phyloP scores from a whole-genome alignment of 768 basidiomycete genomes.

The Psilocybe tampanensis region DNA sequence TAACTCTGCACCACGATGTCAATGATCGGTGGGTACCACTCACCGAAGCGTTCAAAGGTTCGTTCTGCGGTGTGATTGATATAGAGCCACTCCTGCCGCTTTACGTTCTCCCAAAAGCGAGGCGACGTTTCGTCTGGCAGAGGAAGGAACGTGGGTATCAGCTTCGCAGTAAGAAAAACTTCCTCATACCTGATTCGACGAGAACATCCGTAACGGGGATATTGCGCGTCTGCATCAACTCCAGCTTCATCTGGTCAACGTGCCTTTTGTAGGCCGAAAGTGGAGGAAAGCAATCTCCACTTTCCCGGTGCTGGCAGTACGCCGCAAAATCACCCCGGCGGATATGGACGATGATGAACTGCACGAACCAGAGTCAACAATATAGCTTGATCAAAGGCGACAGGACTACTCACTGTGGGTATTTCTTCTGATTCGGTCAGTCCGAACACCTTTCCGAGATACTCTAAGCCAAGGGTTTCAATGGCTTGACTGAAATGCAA shows the following conservation, averaged over 20 bases:
- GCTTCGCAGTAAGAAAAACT: neutral
- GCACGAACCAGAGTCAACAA: neutral
- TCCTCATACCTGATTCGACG: conserved; percentile 41
- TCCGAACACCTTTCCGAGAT: conserved; percentile 33
- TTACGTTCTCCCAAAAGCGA: conserved; percentile 41
- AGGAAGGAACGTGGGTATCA: neutral
- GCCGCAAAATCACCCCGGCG: conserved; percentile 46
- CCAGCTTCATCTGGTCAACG: conserved; percentile 39
- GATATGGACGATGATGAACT: conserved; percentile 39
- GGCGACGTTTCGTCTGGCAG: conserved; percentile 42
- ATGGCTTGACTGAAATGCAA: conserved; percentile 35
- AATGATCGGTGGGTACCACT: conserved; percentile 52
- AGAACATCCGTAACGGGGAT: conserved; percentile 37
- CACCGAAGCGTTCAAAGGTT: conserved; percentile 38
- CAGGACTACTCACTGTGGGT: conserved; percentile 32
- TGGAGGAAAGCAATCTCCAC: conserved; percentile 38
- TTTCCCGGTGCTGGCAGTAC: conserved; percentile 26
- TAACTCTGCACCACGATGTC: conserved; percentile 60
- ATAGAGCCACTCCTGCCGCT: conserved; percentile 40
- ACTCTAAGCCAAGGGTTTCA: conserved; percentile 31
- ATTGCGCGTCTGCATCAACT: conserved; percentile 29
- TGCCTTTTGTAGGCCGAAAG: conserved; percentile 35
- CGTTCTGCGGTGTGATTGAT: conserved; percentile 37
- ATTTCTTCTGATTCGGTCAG: conserved; percentile 22
- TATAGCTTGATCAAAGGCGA: neutral